Evolutionary conservation across 352 stramenopile genomes (phyloP), one percentile per base, ranked within the genome.

Genomic region (Thalassiosira oceanica): DNA sequence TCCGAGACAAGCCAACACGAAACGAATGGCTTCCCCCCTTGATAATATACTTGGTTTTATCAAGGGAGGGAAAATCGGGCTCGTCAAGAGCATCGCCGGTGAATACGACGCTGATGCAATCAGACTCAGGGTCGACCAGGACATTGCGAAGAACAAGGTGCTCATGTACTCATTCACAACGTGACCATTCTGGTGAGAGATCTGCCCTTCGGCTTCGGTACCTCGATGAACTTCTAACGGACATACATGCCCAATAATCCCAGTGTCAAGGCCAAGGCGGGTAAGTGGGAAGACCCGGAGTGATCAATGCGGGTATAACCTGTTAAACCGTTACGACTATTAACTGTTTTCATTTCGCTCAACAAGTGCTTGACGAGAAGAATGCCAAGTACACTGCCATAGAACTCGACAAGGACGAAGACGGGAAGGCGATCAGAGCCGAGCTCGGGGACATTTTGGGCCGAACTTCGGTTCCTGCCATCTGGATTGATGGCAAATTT

Each of bases 121-220:
- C 29, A 61, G 61, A 11, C 48, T 18, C 10, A 81, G 75, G 49
- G 61, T 88, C 4, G 51, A 89, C 3, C 51, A 43, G 26, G 31
- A 84, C 5, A 84, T 91, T 29, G 21, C 55, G 2, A 46, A 64
- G 0, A 83, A 85, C 54, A 26, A 49, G 3, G 84, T 91, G 1
- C 43, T 88, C 0, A 86, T 91, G 78, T 67, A 88, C 7, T 73
- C 37, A 41, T 91, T 91, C 37, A 80, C 67, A 2, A 87, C 72
- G 16, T 90, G 83, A 62, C 83, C 83, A 20, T 90, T 78, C 67
- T 87, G n/a, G n/a, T n/a, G n/a, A n/a, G n/a, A n/a, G n/a, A n/a
- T n/a, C n/a, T n/a, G n/a, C n/a, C n/a, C n/a, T n/a, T n/a, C n/a
- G n/a, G n/a, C n/a, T n/a, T n/a, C n/a, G n/a, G n/a, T n/a, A n/a